phyloP scores from a whole-genome alignment of 2,329 filamentous ascomycete species.

The Drechslera avenae region DNA sequence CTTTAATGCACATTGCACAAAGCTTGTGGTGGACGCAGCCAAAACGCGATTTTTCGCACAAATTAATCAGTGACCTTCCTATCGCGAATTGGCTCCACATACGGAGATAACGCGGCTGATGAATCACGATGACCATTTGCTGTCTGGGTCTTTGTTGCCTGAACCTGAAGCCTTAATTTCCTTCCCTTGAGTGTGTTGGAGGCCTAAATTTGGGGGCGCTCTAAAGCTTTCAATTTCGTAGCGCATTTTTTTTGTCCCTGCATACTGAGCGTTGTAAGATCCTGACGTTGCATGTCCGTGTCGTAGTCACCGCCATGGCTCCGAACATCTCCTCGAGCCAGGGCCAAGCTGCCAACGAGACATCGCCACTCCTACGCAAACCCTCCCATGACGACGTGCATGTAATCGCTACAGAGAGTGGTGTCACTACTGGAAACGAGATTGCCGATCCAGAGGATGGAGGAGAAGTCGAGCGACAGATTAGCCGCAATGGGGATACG shows the following conservation, averaged over 20 bases:
- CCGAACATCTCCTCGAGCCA: neutral
- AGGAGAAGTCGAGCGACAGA: slow-evolving; percentile 45
- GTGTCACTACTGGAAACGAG: slow-evolving; percentile 30
- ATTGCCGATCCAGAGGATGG: slow-evolving; percentile 21
- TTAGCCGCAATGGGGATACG: slow-evolving; percentile 32
- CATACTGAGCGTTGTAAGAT: neutral
- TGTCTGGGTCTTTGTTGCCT: neutral
- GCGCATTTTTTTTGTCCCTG: neutral
- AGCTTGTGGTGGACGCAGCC: neutral
- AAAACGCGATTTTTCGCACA: neutral
- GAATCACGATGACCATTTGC: neutral
- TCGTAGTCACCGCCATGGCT: slow-evolving; percentile 7
- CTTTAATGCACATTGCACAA: neutral
- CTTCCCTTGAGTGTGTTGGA: too few relatives aligned
- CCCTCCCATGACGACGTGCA: slow-evolving; percentile 10
- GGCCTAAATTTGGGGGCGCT: too few relatives aligned
- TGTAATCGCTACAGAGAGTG: slow-evolving; percentile 31
- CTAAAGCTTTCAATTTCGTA: neutral
- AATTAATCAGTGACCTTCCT: neutral
- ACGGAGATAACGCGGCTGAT: neutral
- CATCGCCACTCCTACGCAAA: slow-evolving; percentile 53
- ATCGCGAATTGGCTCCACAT: slow-evolving; percentile 4
- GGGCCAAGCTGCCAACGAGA: slow-evolving; percentile 40
- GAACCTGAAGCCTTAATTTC: too few relatives aligned
- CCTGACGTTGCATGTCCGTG: neutral